Evolutionary conservation across 176 grass and related monocot genomes (phyloP), one percentile per base, ranked within the genome.

Genomic region (Poa annua): DNA sequence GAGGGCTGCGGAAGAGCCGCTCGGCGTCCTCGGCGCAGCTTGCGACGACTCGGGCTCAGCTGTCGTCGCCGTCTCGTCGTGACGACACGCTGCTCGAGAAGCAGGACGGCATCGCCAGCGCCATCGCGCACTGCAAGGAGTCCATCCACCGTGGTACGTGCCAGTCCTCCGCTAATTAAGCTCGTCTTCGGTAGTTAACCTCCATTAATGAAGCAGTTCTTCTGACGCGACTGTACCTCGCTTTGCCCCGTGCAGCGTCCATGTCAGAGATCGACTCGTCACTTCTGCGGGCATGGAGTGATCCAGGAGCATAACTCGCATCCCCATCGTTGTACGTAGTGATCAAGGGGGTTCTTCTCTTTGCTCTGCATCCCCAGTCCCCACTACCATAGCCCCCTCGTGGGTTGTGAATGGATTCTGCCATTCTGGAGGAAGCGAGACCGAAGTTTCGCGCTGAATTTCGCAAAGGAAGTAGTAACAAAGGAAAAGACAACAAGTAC

Each of bases 121-220:
- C 96, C 81, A 99, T 99, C 86, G 91, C 91, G 10, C 96, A 99
- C 80, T 99, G 96, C 83, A 99, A 99, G 74, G 89, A 94, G 60
- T 99, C 96, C 4, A 81, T 99, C 64, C 90, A 90, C 67, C 84
- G 88, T 62, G 89, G 87, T 94, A 54, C 41, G 59, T 36, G 35
- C 35, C 35, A 36, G 4, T 36, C 35, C 4, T 41, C 39, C 39
- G 39, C 39, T 41, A 38, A 38, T 38, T 38, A 41, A 41, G 39
- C 39, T 41, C 39, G 39, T 41, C 8, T 6, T 36, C 35, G 35
- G 35, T 5, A 39, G 5, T 36, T 38, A 38, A 9, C 39, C 7
- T 12, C 53, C 42, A 8, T 49, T 35, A 17, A 34, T 1, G n/a
- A 74, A 36, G 54, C 5, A 7, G 17, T 21, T 2, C 12, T 38